phyloP scores from a whole-genome alignment of 306 rosid genomes.

The Inga leiocalycina region DNA sequence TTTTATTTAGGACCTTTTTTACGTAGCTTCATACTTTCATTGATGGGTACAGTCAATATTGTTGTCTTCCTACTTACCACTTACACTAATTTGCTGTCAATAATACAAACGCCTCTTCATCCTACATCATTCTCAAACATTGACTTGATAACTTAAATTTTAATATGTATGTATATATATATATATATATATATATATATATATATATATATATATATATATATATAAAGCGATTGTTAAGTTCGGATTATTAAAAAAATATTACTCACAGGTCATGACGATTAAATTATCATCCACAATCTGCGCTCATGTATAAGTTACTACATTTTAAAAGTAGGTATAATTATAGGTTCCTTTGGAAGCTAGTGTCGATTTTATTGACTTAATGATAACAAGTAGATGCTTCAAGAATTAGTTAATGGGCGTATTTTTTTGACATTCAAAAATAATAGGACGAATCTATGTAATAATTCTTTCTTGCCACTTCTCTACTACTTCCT shows the following conservation, averaged over 20 bases:
- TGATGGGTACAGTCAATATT: not conserved
- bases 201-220: not conserved
- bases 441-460: not conserved
- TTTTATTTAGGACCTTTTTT: not conserved
- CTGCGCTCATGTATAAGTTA: not conserved
- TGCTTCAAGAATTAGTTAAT: not conserved
- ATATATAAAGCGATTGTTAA: not conserved
- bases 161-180: not conserved
- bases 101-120: not conserved
- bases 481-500: not conserved
- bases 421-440: not conserved
- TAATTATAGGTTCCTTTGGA: not conserved
- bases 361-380: not conserved
- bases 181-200: not conserved
- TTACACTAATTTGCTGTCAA: not conserved
- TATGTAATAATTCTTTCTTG: not conserved
- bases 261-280: not conserved
- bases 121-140: not conserved
- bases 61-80: not conserved
- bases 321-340: not conserved
- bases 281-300: not conserved
- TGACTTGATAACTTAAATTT: not conserved
- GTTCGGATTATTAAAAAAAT: not conserved
- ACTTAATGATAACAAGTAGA: not conserved
- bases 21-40: not conserved